Evolutionary conservation across 2,329 filamentous ascomycete genomes (phyloP), one percentile per base, ranked within the genome.

Genomic region (Cephalotrichum gorgonifer): DNA sequence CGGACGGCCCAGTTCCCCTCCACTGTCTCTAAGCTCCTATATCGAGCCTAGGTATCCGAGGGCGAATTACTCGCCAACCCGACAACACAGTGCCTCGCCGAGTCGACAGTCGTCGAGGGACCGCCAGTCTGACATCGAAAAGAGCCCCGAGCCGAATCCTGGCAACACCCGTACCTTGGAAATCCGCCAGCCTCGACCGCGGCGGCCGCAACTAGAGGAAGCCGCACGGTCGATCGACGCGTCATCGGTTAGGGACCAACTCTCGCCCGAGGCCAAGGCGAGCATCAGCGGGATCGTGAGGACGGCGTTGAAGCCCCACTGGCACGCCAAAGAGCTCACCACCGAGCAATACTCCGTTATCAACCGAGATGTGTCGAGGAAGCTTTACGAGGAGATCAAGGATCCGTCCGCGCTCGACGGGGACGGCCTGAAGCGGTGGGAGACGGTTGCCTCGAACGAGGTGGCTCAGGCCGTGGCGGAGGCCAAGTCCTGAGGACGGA

Each of bases 261-360:
- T 95, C 58, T 85, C 90, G 1, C 80, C 88, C 23, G 83, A 87
- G 54, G 85, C 87, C 54, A 98, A 98, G 64, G 83, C 87, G 56
- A 88, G 83, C 60, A 85, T 98, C 54, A 91, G 89, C 62, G 83
- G 83, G 56, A 88, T 97, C 67, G 93, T 97, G 56, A 86, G 88
- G 54, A 73, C 76, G 39, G 88, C 86, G 6, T 72, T 98, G 41
- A 86, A 87, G 56, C 88, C 90, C 28, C 79, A 88, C 55, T 97
- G 91, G 73, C 78, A 83, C 53, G 84, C 84, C 39, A 83, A 85
- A 57, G 79, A 84, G 54, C 76, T 97, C 53, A 88, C 83, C 17
- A 87, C 89, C 56, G 87, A 95, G 52, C 85, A 96, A 64, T 98
- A 95, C 64, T 91, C 88, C 3, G 81, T 81, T 50, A 95, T 97